Conservation (phyloP, 768 basidiomycete species). For the Russula lepida region DNA sequence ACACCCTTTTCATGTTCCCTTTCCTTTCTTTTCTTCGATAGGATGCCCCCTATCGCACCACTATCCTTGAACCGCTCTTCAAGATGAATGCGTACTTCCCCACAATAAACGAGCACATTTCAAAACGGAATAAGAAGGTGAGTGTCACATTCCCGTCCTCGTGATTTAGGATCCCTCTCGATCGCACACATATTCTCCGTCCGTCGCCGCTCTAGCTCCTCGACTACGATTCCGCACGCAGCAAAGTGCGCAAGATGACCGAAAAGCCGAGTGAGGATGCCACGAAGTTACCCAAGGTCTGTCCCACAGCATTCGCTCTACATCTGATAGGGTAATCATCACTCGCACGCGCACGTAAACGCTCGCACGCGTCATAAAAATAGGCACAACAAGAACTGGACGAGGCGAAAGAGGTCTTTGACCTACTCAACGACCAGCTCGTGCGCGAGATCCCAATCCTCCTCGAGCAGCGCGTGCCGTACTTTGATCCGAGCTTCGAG, state of each 20-base stretch:
- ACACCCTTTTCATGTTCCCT: not conserved
- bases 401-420: conserved; percentile 89
- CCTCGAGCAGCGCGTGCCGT: conserved; percentile 91
- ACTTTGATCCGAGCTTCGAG: conserved; percentile 97
- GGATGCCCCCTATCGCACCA: conserved; percentile 92
- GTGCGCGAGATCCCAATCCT: conserved; percentile 86
- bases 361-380: not conserved
- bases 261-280: conserved; percentile 94
- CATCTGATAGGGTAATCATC: not conserved
- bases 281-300: conserved; percentile 77
- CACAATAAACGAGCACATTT: conserved; percentile 84
- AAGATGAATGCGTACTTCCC: conserved; percentile 97
- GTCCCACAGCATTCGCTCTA: conserved; percentile 20
- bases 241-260: conserved; percentile 77
- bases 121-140: conserved; percentile 96
- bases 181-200: conserved; percentile 11
- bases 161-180: conserved; percentile 2
- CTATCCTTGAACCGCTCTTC: conserved; percentile 90
- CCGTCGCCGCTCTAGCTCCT: conserved; percentile 51
- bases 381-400: conserved; percentile 95
- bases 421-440: conserved; percentile 87
- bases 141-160: conserved; percentile 1
- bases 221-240: conserved; percentile 91
- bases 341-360: not conserved
- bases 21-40: conserved; percentile 26